These are phyloP conservation scores for Termitomyces titanicus DNA, from an alignment of 768 basidiomycete species.

Conservation along the genomic window DNA sequence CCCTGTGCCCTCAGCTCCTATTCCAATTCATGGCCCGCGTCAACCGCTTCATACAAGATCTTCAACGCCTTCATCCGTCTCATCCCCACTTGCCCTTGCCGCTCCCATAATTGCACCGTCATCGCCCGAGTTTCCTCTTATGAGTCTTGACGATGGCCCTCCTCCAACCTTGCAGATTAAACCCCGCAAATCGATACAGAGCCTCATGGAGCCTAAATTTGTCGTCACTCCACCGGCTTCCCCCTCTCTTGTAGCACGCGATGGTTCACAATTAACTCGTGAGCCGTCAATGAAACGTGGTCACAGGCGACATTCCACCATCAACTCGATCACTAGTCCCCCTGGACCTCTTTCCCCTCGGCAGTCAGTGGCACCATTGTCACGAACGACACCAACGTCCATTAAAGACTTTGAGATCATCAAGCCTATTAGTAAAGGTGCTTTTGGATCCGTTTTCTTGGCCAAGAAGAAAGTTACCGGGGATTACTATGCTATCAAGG, in stretches of 20 bases:
- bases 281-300: slow-evolving; percentile 50
- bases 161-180: slow-evolving; percentile 60
- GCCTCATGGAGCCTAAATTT: slow-evolving; percentile 61
- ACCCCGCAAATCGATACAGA: slow-evolving; percentile 64
- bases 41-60: slow-evolving; percentile 69
- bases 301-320: slow-evolving; percentile 71
- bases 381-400: slow-evolving; percentile 81
- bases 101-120: slow-evolving; percentile 77
- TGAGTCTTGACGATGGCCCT: slow-evolving; percentile 52
- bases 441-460: slow-evolving; percentile 96
- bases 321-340: slow-evolving; percentile 60
- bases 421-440: slow-evolving; percentile 98
- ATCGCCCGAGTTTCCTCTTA: slow-evolving; percentile 10
- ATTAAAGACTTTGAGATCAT: slow-evolving; percentile 99
- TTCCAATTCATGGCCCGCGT: slow-evolving; percentile 31
- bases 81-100: slow-evolving; percentile 82
- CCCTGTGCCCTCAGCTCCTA: slow-evolving; percentile 24
- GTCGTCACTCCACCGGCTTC: slow-evolving; percentile 75
- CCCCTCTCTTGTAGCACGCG: slow-evolving; percentile 51
- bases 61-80: slow-evolving; percentile 85
- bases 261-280: slow-evolving; percentile 34
- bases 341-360: slow-evolving; percentile 82
- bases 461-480: slow-evolving; percentile 98
- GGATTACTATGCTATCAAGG: slow-evolving; percentile 99
- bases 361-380: slow-evolving; percentile 71